These are phyloP conservation scores for Elongisporangium undulatum DNA, from an alignment of 352 stramenopile genomes.

Conservation along the genomic window DNA sequence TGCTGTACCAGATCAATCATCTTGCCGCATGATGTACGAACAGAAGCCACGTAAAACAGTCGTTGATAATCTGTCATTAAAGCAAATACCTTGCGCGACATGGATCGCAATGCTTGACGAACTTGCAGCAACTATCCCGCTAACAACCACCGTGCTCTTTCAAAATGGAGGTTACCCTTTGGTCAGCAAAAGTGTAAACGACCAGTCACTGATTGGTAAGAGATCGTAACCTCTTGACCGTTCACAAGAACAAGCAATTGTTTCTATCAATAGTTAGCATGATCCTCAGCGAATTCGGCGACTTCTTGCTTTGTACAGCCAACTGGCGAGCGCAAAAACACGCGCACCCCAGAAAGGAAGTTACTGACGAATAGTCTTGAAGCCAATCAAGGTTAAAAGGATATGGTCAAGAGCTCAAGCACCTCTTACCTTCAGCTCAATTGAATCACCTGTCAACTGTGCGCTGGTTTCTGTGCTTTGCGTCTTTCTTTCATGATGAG, in stretches of 20 bases:
- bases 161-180: not conserved
- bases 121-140: not conserved
- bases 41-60: too few relatives aligned
- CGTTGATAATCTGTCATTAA: not conserved
- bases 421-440: too few relatives aligned
- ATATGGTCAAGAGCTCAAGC: too few relatives aligned
- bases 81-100: not conserved
- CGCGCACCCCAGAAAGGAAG: not conserved
- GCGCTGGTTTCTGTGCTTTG: too few relatives aligned
- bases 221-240: not conserved
- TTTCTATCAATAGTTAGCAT: too few relatives aligned
- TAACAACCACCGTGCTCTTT: not conserved
- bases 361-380: too few relatives aligned
- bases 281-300: not conserved
- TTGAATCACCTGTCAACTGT: too few relatives aligned
- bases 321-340: not conserved
- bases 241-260: not conserved
- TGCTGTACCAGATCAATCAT: too few relatives aligned
- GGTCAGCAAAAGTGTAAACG: not conserved
- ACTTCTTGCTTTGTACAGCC: not conserved
- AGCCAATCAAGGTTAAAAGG: too few relatives aligned
- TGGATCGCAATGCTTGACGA: not conserved
- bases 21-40: too few relatives aligned
- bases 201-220: not conserved
- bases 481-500: too few relatives aligned